Conservation (phyloP, 2,329 filamentous ascomycete genomes). For the Fusarium euwallaceae region DNA sequence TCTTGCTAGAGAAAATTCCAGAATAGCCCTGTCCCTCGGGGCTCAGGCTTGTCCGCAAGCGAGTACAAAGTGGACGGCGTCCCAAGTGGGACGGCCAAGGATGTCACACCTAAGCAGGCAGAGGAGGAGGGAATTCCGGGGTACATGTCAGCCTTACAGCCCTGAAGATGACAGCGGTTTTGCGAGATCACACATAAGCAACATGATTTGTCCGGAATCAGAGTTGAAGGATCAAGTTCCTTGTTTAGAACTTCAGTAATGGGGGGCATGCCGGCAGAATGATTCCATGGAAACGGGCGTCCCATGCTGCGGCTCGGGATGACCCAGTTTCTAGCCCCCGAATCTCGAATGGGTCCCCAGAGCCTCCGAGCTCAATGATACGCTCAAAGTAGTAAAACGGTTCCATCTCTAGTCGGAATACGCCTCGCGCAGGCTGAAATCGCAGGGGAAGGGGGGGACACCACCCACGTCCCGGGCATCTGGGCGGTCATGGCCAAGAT, state of each 20-base stretch:
- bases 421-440: constrained; percentile 18
- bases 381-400: constrained; percentile 9
- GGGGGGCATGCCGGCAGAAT: constrained; percentile 11
- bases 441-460: constrained; percentile 13
- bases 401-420: constrained; percentile 9
- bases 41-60: background rate
- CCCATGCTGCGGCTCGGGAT: constrained; percentile 30
- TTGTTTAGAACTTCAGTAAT: constrained; percentile 22
- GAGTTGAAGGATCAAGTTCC: constrained; percentile 18
- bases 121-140: constrained; percentile 38
- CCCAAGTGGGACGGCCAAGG: constrained; percentile 7
- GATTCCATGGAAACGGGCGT: constrained; percentile 21
- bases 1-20: constrained; percentile 17
- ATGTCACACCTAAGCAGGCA: constrained; percentile 26
- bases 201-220: constrained; percentile 23
- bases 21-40: constrained; percentile 9
- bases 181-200: constrained; percentile 18
- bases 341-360: constrained; percentile 25
- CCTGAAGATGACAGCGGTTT: constrained; percentile 33
- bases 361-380: constrained; percentile 3
- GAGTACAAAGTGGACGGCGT: background rate
- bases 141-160: constrained; percentile 48
- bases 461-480: constrained; percentile 11
- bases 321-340: constrained; percentile 12
- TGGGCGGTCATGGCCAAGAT: constrained; percentile 23